phyloP scores from a whole-genome alignment of 257 asterid species.

The Solanum etuberosum region DNA sequence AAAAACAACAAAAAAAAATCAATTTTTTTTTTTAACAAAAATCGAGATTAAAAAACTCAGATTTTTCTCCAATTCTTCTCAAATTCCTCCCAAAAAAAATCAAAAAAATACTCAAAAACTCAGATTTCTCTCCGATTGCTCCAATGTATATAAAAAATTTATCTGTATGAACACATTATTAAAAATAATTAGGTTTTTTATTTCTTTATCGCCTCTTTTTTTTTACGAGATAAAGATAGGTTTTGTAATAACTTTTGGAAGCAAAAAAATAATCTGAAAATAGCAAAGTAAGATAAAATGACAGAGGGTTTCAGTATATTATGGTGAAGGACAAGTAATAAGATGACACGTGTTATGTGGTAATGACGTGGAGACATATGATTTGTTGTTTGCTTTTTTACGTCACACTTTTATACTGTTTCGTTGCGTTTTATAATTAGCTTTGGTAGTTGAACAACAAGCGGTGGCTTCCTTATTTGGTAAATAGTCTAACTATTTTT shows the following conservation, averaged over 20 bases:
- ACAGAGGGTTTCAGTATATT: slow-evolving; percentile 1
- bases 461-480: not conserved
- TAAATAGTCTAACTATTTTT: not conserved
- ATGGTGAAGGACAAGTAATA: not conserved
- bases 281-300: not conserved
- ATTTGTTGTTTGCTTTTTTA: not conserved
- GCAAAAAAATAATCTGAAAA: not conserved
- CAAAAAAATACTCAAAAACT: not conserved
- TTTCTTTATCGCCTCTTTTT: not conserved
- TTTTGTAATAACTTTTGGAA: not conserved
- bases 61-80: not conserved
- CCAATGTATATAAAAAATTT: not conserved
- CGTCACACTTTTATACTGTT: not conserved
- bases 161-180: not conserved
- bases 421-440: not conserved
- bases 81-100: not conserved
- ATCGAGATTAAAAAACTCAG: not conserved
- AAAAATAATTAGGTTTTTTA: not conserved
- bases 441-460: not conserved
- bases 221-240: not conserved
- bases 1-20: not conserved
- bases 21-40: not conserved
- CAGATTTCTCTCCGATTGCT: not conserved
- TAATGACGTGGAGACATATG: not conserved
- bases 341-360: not conserved